phyloP scores from a whole-genome alignment of 2,329 filamentous ascomycete species.

The Furcasterigmium sp. region DNA sequence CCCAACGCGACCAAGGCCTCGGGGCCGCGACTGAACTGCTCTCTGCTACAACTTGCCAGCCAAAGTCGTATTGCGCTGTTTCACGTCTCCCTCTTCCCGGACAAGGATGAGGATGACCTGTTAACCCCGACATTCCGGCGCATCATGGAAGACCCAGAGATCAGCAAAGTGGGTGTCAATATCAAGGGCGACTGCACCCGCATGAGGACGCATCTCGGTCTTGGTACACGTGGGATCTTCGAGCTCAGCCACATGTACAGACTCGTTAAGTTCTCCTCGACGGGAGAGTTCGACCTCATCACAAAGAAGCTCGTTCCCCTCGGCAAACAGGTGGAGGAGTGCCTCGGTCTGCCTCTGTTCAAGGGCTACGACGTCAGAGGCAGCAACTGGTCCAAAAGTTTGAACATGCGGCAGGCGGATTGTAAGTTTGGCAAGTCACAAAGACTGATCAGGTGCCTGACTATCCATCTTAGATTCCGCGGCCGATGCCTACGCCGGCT shows the following conservation, averaged over 20 bases:
- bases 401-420: slow-evolving; percentile 60
- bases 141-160: slow-evolving; percentile 64
- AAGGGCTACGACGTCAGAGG: slow-evolving; percentile 67
- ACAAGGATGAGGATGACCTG: slow-evolving; percentile 43
- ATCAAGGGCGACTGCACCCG: slow-evolving; percentile 69
- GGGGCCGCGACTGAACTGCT: slow-evolving; percentile 63
- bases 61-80: slow-evolving; percentile 74
- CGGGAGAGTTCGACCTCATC: slow-evolving; percentile 46
- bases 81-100: slow-evolving; percentile 64
- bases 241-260: slow-evolving; percentile 82
- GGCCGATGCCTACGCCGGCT: slow-evolving; percentile 75
- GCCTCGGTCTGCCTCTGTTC: slow-evolving; percentile 67
- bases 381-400: slow-evolving; percentile 65
- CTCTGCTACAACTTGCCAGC: slow-evolving; percentile 77
- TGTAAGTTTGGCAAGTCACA: slow-evolving; percentile 45
- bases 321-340: slow-evolving; percentile 63
- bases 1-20: slow-evolving; percentile 37
- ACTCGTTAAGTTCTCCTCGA: slow-evolving; percentile 62
- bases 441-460: slow-evolving; percentile 3
- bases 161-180: slow-evolving; percentile 73
- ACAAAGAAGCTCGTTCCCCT: slow-evolving; percentile 64
- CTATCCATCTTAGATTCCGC: slow-evolving; percentile 57
- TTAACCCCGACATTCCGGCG: slow-evolving; percentile 65
- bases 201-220: slow-evolving; percentile 57
- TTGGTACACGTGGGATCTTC: slow-evolving; percentile 63